Evolutionary conservation across 768 basidiomycete species (phyloP).

Genomic region (Rubroboletus satanas): DNA sequence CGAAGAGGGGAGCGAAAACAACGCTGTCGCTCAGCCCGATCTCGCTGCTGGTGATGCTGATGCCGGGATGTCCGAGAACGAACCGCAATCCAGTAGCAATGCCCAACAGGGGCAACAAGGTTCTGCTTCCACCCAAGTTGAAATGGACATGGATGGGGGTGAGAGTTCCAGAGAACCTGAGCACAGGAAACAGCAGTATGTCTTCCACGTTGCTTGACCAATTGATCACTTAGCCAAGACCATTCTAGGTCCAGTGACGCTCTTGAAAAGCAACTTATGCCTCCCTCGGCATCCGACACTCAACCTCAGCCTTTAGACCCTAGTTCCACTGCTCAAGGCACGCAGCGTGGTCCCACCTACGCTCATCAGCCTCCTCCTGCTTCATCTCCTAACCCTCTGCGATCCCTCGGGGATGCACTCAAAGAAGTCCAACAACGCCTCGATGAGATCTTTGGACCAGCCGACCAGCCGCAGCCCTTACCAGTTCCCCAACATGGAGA

Average conservation of each 20-base stretch:
- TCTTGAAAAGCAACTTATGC: constrained; percentile 4
- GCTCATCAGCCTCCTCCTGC: constrained; percentile 37
- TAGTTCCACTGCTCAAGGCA: constrained; percentile 39
- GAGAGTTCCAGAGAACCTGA: constrained; percentile 29
- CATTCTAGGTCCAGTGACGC: constrained; percentile 11
- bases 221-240: background rate
- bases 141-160: constrained; percentile 8
- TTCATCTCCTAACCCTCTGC: constrained; percentile 51
- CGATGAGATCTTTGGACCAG: constrained; percentile 66
- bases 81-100: constrained; percentile 17
- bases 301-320: constrained; percentile 18
- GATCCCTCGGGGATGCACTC: constrained; percentile 79
- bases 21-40: constrained; percentile 36
- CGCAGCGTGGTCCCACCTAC: constrained; percentile 42
- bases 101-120: constrained; percentile 23
- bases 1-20: constrained; percentile 25
- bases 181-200: constrained; percentile 12
- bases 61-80: constrained; percentile 11
- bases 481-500: constrained; percentile 36
- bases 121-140: constrained; percentile 9
- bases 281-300: background rate
- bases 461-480: constrained; percentile 31
- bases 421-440: constrained; percentile 80
- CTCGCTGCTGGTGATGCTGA: constrained; percentile 29
- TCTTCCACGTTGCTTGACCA: background rate